Evolutionary conservation across 192 early-diverging fungal species (phyloP).

Genomic region (Dissophora ornata): DNA sequence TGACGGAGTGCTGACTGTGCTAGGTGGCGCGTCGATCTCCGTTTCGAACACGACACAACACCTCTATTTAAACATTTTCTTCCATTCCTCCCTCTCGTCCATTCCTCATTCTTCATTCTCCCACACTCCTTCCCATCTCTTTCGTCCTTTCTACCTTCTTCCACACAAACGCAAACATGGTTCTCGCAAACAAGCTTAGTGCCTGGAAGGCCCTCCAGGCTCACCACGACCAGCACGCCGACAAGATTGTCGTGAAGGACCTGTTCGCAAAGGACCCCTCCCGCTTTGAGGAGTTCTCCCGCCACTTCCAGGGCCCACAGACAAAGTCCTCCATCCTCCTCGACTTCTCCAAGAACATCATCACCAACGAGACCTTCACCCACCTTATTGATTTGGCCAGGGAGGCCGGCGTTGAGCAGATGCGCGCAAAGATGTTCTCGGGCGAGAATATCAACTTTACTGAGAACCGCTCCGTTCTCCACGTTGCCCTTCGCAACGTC

Average conservation of each 20-base stretch:
- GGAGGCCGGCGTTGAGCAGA: slow-evolving; percentile 87
- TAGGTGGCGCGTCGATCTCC: too few relatives aligned
- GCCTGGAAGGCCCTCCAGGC: slow-evolving; percentile 92
- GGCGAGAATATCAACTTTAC: slow-evolving; percentile 98
- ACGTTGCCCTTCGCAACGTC: slow-evolving; percentile 93
- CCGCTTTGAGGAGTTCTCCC: slow-evolving; percentile 86
- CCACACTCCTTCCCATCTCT: not conserved
- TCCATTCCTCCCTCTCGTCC: not conserved
- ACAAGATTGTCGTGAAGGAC: slow-evolving; percentile 79
- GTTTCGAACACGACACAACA: too few relatives aligned
- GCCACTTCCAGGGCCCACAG: slow-evolving; percentile 72
- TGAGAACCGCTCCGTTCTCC: slow-evolving; percentile 95
- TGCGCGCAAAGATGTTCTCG: slow-evolving; percentile 93
- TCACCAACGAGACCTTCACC: slow-evolving; percentile 83
- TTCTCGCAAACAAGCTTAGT: slow-evolving; percentile 77
- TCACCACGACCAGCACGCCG: slow-evolving; percentile 85
- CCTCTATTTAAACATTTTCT: not conserved
- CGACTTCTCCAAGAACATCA: slow-evolving; percentile 97
- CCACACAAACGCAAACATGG: slow-evolving; percentile 64
- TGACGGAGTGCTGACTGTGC: too few relatives aligned
- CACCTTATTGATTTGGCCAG: slow-evolving; percentile 84
- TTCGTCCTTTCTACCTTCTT: not conserved
- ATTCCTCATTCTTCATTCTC: not conserved
- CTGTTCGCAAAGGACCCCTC: slow-evolving; percentile 80
- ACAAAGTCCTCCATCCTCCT: slow-evolving; percentile 79